Base-by-base conservation (phyloP, 495 filamentous ascomycete genomes). In the Lophium mytilinum region DNA sequence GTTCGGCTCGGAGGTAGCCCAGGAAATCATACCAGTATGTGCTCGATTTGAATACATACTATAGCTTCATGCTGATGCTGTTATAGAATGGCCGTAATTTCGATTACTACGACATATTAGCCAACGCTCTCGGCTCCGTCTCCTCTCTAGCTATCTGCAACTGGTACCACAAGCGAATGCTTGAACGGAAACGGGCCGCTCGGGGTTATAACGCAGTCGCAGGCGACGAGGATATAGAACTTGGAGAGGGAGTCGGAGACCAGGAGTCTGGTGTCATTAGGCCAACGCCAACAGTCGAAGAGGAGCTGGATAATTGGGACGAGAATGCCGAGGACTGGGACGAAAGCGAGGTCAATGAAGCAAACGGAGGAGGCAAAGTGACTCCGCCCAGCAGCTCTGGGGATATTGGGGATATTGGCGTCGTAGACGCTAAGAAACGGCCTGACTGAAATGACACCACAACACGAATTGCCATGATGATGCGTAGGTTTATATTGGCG, bases 101-200 rank as follows among this genome's bases (percentile, higher is more conserved):
- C 67, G 93, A 98, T 62, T 73, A 83, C 45, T 87, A 83, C 53
- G 88, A 97, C 66, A 83, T 97, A 37, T 71, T 90, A 50, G 91
- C 90, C 69, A 97, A 97, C 71, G 68, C 96, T 4, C 77, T 89
- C 48, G 93, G 94, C 39, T 90, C 85, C 55, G 69, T 85, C 14
- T 73, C 74, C 1, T 90, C 80, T 0, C 68, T 96, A 43, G 83
- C 78, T 7, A 65, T 95, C 33, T 91, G 87, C 65, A 83, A 81
- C 53, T 90, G 88, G 85, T 98, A 97, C 60, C 93, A 98, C 72
- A 86, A 86, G 57, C 82, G 93, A 40, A 97, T 97, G 94, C 75
- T 98, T 48, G 90, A 96, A 67, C 78, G 93, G 50, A 89, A 89
- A 64, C 80, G 94, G 47, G 74, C 83, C 66, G 82, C 82, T 42